Evolutionary conservation across 768 basidiomycete genomes (phyloP), one percentile per base, ranked within the genome.

Genomic region (Termitomyces sp.): DNA sequence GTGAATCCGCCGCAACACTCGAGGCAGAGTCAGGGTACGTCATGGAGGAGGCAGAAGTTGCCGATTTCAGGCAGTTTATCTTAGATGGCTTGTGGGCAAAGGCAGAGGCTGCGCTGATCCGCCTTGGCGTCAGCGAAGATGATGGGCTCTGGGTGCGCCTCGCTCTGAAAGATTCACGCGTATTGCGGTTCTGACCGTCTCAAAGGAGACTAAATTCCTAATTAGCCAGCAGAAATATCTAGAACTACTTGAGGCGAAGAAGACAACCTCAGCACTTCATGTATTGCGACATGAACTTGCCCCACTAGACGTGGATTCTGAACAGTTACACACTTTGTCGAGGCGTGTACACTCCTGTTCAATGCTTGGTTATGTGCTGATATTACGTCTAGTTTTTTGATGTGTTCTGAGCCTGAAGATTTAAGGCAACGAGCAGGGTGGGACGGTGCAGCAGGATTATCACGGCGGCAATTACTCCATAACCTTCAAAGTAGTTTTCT

Each of bases 181-280:
- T 59, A 29, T 59, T 32, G 7, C 32, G 1, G 3, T 14, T 47
- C 56, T 63, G 14, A 61, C 44, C 7, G 34, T 18, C 36, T 52
- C 24, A 51, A 37, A 96, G 88, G 86, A 90, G 65, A 88, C 90
- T 22, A 85, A 78, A 59, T 97, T 95, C 71, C 76, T 95, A 59
- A 91, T 99, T 62, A 87, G 86, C 59, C 88, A 90, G 72, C 97
- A 99, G 81, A 95, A 97, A 74, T 99, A 97, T 71, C 79, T 98
- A 42, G 97, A 99, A 68, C 77, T 92, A 20, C 77, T 99, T 50
- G 96, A 98, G 66, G 80, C 83, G 4, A 83, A 82, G 64, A 85
- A 87, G 73, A 88, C 85, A 2, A 90, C 90, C 46, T 79, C 81
- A 59, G 97, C 97, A 14, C 73, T 99, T 41, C 81, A 87, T 55